phyloP scores from a whole-genome alignment of 305 asterid genomes.

The Rubia peregrina region DNA sequence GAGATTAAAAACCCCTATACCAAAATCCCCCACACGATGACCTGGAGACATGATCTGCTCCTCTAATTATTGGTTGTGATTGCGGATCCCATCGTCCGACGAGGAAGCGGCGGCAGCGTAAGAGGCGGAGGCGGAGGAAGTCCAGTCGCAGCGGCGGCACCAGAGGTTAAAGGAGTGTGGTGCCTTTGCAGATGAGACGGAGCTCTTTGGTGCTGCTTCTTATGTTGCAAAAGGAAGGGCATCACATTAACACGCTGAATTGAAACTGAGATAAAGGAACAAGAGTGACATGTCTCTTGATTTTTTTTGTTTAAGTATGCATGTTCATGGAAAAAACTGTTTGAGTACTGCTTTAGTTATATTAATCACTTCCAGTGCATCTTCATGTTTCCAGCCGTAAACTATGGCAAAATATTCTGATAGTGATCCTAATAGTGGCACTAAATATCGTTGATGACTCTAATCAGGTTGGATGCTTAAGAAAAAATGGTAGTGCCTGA shows the following conservation, averaged over 20 bases:
- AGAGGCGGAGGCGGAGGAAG: background rate
- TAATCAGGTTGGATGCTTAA: no score
- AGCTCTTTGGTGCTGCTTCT: constrained; percentile 27
- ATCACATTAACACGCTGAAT: no score
- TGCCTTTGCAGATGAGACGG: constrained; percentile 22
- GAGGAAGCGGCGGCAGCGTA: constrained; percentile 3
- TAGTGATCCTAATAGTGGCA: no score
- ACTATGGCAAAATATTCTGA: no score
- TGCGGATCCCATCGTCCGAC: constrained; percentile 4
- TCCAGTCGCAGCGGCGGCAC: background rate
- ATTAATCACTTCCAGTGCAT: no score
- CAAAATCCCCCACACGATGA: background rate
- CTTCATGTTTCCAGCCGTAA: no score
- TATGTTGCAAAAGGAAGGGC: constrained; percentile 27
- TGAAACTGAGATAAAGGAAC: background rate
- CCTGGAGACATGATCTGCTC: constrained; percentile 4
- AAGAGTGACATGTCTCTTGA: background rate
- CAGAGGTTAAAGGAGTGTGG: constrained; percentile 29
- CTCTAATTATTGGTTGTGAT: background rate
- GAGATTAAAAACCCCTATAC: background rate
- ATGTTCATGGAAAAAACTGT: background rate
- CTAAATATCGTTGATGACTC: no score
- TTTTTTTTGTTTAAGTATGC: background rate
- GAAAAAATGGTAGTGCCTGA: no score
- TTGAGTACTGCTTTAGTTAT: no score